phyloP scores from a whole-genome alignment of 345 rosid species.

The Gossypium longicalyx region DNA sequence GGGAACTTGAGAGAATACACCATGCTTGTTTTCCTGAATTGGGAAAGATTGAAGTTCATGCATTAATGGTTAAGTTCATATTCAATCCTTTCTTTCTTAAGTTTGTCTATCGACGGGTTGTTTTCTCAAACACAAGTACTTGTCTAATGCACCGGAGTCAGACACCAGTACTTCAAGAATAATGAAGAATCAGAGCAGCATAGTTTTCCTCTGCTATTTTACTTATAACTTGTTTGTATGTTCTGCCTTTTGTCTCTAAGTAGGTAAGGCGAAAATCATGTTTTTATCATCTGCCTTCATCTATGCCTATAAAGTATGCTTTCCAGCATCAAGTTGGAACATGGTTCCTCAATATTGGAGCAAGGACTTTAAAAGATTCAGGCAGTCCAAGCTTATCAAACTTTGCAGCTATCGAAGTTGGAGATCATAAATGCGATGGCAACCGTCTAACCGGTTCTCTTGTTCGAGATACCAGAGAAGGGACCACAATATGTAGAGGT shows the following conservation, averaged over 20 bases:
- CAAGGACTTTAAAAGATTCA: constrained; percentile 22
- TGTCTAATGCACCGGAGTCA: not conserved
- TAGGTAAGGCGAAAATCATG: constrained; percentile 40
- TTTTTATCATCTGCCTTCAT: constrained; percentile 43
- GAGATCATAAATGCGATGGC: constrained; percentile 7
- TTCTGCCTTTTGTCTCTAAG: constrained; percentile 3
- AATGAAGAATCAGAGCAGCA: not conserved
- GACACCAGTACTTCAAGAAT: not conserved
- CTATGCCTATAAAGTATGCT: constrained; percentile 44
- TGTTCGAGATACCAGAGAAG: not conserved
- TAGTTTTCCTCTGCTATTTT: not conserved
- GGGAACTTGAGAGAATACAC: constrained; percentile 48
- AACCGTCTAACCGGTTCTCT: not conserved
- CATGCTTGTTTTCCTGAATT: constrained; percentile 34
- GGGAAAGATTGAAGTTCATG: constrained; percentile 43
- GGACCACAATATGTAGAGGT: not conserved
- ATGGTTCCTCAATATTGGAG: constrained; percentile 40
- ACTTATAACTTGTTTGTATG: not conserved
- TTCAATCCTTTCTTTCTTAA: not conserved
- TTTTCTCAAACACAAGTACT: not conserved
- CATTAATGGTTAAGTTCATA: constrained; percentile 41
- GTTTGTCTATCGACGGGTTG: not conserved
- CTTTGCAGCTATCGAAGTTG: constrained; percentile 11
- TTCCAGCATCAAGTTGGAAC: constrained; percentile 32
- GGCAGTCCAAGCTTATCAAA: constrained; percentile 6